Base-by-base conservation (phyloP, 2,329 filamentous ascomycete species). In the Clonostachys sp. region DNA sequence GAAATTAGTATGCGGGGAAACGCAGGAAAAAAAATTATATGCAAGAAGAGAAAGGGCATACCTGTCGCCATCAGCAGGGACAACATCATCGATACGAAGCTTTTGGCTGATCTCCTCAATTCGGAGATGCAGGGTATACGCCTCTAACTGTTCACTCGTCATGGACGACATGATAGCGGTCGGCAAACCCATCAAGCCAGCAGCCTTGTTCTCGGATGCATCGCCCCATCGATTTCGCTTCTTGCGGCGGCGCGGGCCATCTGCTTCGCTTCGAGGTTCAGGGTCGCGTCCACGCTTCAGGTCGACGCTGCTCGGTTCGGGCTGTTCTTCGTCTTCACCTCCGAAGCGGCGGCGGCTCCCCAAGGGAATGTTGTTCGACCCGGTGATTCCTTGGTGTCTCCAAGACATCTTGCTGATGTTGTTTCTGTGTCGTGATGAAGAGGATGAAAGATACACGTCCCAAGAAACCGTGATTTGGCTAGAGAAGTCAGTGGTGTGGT, bases 81-180 rank as follows among this genome's bases (percentile, higher is more conserved):
- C 94, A 47, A 99, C 94, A 77, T 99, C 94, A 73, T 97, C 95
- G 69, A 99, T 99, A 63, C 92, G 87, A 57, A 99, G 83, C 80
- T 99, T 99, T 74, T 99, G 92, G 65, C 91, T 97, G 62, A 99
- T 99, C 71, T 99, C 94, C 69, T 99, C 92, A 63, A 99, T 97
- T 62, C 94, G 90, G 62, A 99, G 75, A 72, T 99, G 92, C 57
- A 97, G 77, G 18, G 91, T 94, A 67, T 99, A 99, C 17, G 94
- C 94, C 67, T 99, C 94, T 47, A 97, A 83, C 77, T 99, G 94
- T 71, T 99, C 94, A 64, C 87, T 92, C 48, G 94, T 99, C 91
- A 99, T 99, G 71, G 92, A 91, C 53, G 91, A 91, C 70, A 92
- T 85, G 67, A 99, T 97, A 62, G 92, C 90, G 14, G 94, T 99